Evolutionary conservation across 2,329 filamentous ascomycete species (phyloP).

Genomic region (Claviceps purpurea): DNA sequence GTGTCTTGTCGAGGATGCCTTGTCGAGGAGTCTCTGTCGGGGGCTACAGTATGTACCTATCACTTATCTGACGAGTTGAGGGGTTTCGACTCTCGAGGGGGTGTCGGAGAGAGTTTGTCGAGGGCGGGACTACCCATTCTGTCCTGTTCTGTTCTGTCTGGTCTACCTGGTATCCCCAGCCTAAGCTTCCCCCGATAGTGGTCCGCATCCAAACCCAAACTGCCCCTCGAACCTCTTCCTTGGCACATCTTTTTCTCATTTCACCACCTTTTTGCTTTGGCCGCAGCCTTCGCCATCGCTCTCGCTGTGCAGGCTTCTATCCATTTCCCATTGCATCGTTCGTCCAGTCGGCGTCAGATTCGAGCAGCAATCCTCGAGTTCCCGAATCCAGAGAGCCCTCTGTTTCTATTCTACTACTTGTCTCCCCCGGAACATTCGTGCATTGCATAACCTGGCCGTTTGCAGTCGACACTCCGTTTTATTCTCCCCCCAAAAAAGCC

Average conservation of each 20-base stretch:
- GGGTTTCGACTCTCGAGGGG: too few species aligned
- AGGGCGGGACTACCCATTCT: too few species aligned
- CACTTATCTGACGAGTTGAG: too few species aligned
- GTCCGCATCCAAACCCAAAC: background rate
- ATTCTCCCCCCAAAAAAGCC: conserved; percentile 4
- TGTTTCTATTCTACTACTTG: background rate
- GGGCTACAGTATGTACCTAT: background rate
- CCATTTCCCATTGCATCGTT: background rate
- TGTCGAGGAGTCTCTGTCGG: background rate
- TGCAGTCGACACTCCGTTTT: background rate
- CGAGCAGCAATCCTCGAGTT: background rate
- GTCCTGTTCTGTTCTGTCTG: too few species aligned
- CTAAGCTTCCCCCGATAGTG: background rate
- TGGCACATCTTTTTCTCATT: background rate
- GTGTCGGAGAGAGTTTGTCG: too few species aligned
- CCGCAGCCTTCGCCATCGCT: background rate
- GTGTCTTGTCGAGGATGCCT: background rate
- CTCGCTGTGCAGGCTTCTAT: background rate
- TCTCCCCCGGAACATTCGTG: conserved; percentile 1
- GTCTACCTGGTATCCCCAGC: background rate
- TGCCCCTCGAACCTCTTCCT: background rate
- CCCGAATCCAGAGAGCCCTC: background rate
- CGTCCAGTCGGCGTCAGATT: background rate
- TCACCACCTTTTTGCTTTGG: background rate
- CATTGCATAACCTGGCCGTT: conserved; percentile 20